phyloP scores from a whole-genome alignment of 2,329 filamentous ascomycete species.

The Xylariaceae sp. region DNA sequence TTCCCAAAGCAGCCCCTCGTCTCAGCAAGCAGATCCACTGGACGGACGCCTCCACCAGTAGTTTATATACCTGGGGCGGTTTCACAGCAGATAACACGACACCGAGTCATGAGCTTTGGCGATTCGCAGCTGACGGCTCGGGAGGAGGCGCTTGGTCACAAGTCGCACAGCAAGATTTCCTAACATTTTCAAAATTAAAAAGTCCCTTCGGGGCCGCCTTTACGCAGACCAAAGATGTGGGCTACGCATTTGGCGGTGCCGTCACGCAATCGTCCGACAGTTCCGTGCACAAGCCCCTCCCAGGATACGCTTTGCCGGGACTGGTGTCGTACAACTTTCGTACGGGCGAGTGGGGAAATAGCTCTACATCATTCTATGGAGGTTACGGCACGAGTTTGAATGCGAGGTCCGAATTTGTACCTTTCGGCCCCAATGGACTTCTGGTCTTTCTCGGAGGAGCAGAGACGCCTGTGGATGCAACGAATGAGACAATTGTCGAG shows the following conservation, averaged over 20 bases:
- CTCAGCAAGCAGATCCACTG: constrained; percentile 42
- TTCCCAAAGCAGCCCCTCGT: constrained; percentile 39
- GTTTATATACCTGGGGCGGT: constrained; percentile 46
- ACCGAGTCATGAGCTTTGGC: constrained; percentile 40
- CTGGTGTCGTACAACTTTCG: constrained; percentile 43
- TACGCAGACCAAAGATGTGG: constrained; percentile 34
- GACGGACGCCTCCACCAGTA: constrained; percentile 38
- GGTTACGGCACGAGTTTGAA: constrained; percentile 39
- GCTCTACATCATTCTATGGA: constrained; percentile 34
- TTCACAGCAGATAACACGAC: constrained; percentile 31
- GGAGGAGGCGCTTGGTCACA: constrained; percentile 43
- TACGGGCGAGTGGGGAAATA: constrained; percentile 41
- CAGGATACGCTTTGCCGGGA: constrained; percentile 38
- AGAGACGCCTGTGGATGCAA: constrained; percentile 32
- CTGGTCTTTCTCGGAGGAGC: constrained; percentile 44
- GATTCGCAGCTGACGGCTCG: constrained; percentile 40
- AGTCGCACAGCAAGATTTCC: constrained; percentile 35
- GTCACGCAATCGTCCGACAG: constrained; percentile 34
- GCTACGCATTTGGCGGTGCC: constrained; percentile 43
- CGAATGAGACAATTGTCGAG: constrained; percentile 27
- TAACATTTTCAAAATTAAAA: constrained; percentile 45
- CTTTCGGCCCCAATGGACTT: constrained; percentile 43
- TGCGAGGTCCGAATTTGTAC: constrained; percentile 40
- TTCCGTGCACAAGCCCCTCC: constrained; percentile 28
- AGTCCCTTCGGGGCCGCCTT: constrained; percentile 40